These are phyloP conservation scores for Peniophora sp. DNA, from an alignment of 1,284 basidiomycete species.

Conservation along the genomic window DNA sequence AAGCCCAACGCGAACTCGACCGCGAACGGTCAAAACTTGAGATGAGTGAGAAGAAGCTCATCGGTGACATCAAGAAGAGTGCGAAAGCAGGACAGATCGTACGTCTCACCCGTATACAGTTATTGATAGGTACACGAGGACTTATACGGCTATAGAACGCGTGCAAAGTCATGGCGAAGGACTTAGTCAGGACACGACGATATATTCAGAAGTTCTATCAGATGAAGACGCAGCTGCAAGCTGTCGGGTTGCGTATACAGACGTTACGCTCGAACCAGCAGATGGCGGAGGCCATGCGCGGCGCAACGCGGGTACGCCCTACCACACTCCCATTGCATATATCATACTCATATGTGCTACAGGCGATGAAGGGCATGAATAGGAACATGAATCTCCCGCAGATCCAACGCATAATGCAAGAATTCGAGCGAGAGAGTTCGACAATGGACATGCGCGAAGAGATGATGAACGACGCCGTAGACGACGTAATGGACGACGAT, in stretches of 20 bases:
- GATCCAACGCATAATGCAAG: conserved; percentile 95
- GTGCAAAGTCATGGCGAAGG: conserved; percentile 99
- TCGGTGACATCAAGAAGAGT: conserved; percentile 92
- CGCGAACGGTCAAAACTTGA: conserved; percentile 93
- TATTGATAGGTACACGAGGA: too few relatives aligned
- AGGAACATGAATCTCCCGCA: conserved; percentile 89
- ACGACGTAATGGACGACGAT: conserved; percentile 97
- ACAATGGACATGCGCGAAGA: conserved; percentile 99
- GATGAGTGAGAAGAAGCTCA: conserved; percentile 89
- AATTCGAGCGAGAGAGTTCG: conserved; percentile 94
- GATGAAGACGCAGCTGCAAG: conserved; percentile 98
- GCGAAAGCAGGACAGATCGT: conserved; percentile 97
- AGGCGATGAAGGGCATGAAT: conserved; percentile 99
- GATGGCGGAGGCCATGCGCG: conserved; percentile 99
- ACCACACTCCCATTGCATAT: conserved; percentile 1
- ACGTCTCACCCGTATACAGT: conserved; percentile 19
- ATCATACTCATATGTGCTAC: conserved; percentile 8
- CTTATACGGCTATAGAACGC: conserved; percentile 83
- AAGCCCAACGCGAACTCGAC: conserved; percentile 96
- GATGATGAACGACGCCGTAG: conserved; percentile 98
- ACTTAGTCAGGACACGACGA: conserved; percentile 90
- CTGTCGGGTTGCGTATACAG: conserved; percentile 93
- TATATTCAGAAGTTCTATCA: conserved; percentile 99
- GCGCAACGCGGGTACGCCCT: conserved; percentile 80
- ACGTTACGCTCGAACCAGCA: conserved; percentile 95